A percentile compares a stretch with the other conserved stretches of the same genome.
Conservation (phyloP, 345 rosid species). For the Rhodamnia argentea region DNA sequence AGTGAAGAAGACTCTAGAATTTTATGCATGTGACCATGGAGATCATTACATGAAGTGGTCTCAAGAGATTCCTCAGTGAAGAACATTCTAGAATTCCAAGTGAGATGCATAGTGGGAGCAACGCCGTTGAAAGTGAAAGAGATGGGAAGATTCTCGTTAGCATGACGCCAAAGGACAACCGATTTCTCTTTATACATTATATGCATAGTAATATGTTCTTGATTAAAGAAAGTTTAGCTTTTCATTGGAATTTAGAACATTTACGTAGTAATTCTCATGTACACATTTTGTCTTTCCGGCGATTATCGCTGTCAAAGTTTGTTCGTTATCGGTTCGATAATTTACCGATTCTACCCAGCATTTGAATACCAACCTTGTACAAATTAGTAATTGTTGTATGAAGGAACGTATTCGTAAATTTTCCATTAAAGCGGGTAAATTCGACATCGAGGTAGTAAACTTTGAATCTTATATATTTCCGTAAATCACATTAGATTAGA, state of each 20-base stretch:
- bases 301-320: not conserved
- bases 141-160: not conserved
- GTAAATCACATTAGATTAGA: not conserved
- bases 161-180: too few relatives aligned
- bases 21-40: not conserved
- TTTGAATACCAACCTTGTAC: not conserved
- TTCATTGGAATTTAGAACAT: not conserved
- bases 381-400: not conserved
- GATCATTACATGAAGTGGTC: not conserved
- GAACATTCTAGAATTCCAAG: not conserved
- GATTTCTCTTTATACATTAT: too few relatives aligned
- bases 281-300: too few relatives aligned
- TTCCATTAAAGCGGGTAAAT: not conserved
- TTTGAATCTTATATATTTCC: not conserved
- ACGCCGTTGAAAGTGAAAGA: not conserved
- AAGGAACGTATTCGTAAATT: not conserved
- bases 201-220: not conserved
- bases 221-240: not conserved
- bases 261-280: too few relatives aligned
- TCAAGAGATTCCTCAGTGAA: not conserved
- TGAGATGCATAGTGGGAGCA: not conserved
- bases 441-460: not conserved
- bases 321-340: not conserved
- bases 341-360: not conserved
- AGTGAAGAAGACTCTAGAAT: not conserved